These are phyloP conservation scores for Kluyveromyces marxianus DNA, from an alignment of 1,139 yeast genomes.

Conservation along the genomic window DNA sequence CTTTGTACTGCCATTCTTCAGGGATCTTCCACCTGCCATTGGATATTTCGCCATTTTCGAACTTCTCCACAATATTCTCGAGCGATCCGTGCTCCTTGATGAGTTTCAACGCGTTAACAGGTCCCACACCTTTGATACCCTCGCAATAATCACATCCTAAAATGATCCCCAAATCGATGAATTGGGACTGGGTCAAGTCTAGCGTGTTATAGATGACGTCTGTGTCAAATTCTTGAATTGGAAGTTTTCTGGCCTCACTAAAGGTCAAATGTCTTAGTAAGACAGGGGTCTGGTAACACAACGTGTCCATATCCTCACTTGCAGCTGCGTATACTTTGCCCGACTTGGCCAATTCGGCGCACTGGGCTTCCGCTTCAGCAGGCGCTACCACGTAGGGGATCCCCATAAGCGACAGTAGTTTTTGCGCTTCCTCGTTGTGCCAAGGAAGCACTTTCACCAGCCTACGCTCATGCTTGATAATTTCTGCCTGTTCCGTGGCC, in stretches of 20 bases:
- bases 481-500: constrained; percentile 53
- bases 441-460: constrained; percentile 81
- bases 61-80: constrained; percentile 65
- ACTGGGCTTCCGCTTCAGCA: constrained; percentile 97
- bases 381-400: constrained; percentile 92
- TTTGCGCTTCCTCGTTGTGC: constrained; percentile 91
- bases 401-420: constrained; percentile 78
- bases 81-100: constrained; percentile 79
- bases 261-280: constrained; percentile 84
- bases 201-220: constrained; percentile 66
- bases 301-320: constrained; percentile 97
- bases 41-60: constrained; percentile 48
- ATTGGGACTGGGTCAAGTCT: constrained; percentile 62
- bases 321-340: constrained; percentile 97
- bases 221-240: constrained; percentile 77
- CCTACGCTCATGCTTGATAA: constrained; percentile 79
- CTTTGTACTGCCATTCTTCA: constrained; percentile 89
- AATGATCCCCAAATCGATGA: constrained; percentile 84
- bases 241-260: constrained; percentile 87
- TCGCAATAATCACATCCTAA: constrained; percentile 97
- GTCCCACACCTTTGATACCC: constrained; percentile 91
- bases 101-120: constrained; percentile 83
- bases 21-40: constrained; percentile 73
- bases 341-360: constrained; percentile 83
- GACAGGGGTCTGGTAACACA: constrained; percentile 82